Conservation (phyloP, 2,329 filamentous ascomycete species). For the Diaporthe velutina region DNA sequence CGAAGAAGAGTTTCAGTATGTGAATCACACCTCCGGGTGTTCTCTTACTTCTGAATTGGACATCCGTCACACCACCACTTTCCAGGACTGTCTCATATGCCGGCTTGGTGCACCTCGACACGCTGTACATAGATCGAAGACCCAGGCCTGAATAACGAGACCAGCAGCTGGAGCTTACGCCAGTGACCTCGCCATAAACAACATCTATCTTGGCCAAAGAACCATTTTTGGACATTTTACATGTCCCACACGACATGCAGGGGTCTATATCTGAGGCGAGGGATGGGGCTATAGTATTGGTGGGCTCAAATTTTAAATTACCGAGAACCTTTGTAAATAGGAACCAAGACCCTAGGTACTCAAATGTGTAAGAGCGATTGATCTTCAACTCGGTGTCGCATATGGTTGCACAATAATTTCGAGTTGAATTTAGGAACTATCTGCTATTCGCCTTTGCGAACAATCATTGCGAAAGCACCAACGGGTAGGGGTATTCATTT, state of each 20-base stretch:
- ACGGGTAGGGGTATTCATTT: conserved; percentile 33
- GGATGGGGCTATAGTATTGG: too few relatives aligned
- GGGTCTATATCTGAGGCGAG: too few relatives aligned
- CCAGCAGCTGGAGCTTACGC: background rate
- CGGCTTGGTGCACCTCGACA: background rate
- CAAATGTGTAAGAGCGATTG: too few relatives aligned
- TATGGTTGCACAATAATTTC: background rate
- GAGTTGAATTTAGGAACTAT: conserved; percentile 22
- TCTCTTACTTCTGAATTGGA: background rate
- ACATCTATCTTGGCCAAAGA: background rate
- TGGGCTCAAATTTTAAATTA: too few relatives aligned
- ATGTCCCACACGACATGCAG: too few relatives aligned
- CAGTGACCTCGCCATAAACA: background rate
- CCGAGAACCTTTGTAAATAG: too few relatives aligned
- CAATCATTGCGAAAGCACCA: conserved; percentile 15
- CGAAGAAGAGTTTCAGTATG: too few relatives aligned
- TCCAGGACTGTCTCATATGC: background rate
- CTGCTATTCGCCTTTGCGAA: conserved; percentile 14
- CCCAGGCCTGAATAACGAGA: background rate
- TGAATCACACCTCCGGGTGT: background rate
- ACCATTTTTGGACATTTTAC: background rate
- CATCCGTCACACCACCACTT: background rate
- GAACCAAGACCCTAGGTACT: too few relatives aligned
- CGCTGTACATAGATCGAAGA: background rate
- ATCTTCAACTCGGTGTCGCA: background rate